Evolutionary conservation across 2,329 filamentous ascomycete genomes (phyloP), one percentile per base, ranked within the genome.

Genomic region (Trichoderma sp.): DNA sequence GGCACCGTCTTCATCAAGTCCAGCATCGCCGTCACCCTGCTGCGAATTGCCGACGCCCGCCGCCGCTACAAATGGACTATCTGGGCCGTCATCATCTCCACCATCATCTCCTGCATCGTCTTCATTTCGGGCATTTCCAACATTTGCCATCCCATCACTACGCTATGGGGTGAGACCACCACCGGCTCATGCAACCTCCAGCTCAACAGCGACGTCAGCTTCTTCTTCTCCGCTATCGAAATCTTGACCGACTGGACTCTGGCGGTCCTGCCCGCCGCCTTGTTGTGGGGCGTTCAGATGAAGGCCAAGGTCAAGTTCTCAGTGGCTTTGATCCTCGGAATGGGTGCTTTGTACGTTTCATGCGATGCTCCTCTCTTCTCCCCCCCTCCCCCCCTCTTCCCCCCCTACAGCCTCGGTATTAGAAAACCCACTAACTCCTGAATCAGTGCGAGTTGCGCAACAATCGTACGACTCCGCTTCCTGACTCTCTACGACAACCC

Each of bases 141-240:
- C n/a, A 62, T 62, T n/a, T 62, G 59, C 10, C 59, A 62, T 54
- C 59, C 59, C 59, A 62, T 62, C 39, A 62, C 59, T 7, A 62
- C 59, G 5, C 39, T 62, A n/a, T 62, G 59, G 59, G 59, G 59
- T 21, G 59, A 62, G 24, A 62, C 59, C 12, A 62, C 59, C 12
- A 45, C 39, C 39, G 59, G 59, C 15, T 21, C 59, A 34, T 62
- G 59, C 48, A 62, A 62, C 44, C 48, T 62, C 14, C 21, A 62
- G 7, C 45, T 62, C 12, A 54, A 62, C 19, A 62, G 59, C 59
- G 48, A 62, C 14, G 59, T 62, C n/a, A 62, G 59, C 39, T 62
- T 62, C 39, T 62, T 62, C 48, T 62, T 62, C 34, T 62, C 59
- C 34, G 59, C 59, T 14, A 19, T 62, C 5, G 59, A 62, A 48